Conservation (phyloP, 139 green algal species). For the Chlamydomonas eustigma region DNA sequence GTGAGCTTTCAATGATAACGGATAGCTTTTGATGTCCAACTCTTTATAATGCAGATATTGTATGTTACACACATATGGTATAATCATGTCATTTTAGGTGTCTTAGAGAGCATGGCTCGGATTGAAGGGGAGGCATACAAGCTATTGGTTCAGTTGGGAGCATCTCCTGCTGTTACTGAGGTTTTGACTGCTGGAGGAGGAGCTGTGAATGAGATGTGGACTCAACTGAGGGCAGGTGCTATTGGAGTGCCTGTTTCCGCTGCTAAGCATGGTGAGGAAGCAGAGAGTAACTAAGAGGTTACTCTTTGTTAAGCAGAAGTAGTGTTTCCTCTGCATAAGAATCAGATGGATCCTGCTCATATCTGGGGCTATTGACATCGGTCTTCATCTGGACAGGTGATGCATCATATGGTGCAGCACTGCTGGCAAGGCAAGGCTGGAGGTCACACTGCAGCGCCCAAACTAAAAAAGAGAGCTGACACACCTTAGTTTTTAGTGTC, state of each 20-base stretch:
- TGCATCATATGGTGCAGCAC: constrained; percentile 67
- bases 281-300: too few species aligned
- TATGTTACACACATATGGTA: neutral
- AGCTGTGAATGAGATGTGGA: constrained; percentile 75
- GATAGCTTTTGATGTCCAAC: too few species aligned
- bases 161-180: constrained; percentile 42
- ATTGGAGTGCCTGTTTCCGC: constrained; percentile 70
- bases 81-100: constrained; percentile 40
- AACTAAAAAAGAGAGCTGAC: neutral
- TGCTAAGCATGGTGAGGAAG: constrained; percentile 40
- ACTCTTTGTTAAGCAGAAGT: too few species aligned
- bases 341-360: too few species aligned
- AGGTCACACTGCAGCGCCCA: too few species aligned
- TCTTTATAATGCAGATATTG: too few species aligned
- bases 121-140: constrained; percentile 75
- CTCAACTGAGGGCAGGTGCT: constrained; percentile 42
- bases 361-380: too few species aligned
- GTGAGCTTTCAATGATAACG: too few species aligned
- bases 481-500: neutral
- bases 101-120: constrained; percentile 79
- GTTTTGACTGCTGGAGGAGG: constrained; percentile 80
- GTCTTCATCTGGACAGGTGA: constrained; percentile 44
- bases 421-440: constrained; percentile 61
- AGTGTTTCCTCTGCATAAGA: too few species aligned
- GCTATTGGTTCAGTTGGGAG: constrained; percentile 62